These are phyloP conservation scores for Cutaneotrichosporon curvatum DNA, from an alignment of 1,284 basidiomycete genomes.

Conservation along the genomic window DNA sequence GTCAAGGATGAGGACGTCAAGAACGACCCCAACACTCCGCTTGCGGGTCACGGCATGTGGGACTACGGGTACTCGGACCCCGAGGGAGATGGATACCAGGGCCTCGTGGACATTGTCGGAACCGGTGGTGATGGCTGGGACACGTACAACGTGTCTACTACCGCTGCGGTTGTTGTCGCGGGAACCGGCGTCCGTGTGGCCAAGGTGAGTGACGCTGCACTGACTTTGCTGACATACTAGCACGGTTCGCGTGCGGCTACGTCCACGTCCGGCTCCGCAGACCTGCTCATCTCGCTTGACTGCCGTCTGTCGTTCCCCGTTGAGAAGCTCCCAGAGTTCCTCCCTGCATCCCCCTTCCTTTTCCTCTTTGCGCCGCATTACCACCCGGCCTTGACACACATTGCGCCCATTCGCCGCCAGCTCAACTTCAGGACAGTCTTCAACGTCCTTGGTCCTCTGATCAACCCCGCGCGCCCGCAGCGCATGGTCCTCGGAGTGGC, in stretches of 20 bases:
- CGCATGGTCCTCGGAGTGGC: conserved; percentile 90
- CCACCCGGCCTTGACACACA: conserved; percentile 75
- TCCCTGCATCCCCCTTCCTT: conserved; percentile 62
- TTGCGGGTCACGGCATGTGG: conserved; percentile 32
- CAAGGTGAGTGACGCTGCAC: conserved; percentile 61
- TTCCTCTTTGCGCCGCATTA: conserved; percentile 93
- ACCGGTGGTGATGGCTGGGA: conserved; percentile 96
- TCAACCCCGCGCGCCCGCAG: conserved; percentile 80
- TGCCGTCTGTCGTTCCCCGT: conserved; percentile 68
- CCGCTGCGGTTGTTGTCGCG: conserved; percentile 87
- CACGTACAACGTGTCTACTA: conserved; percentile 95
- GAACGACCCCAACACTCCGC: conserved; percentile 13
- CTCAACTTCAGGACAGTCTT: conserved; percentile 96
- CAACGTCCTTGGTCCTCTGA: conserved; percentile 89
- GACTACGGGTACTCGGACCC: conserved; percentile 43
- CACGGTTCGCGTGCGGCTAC: conserved; percentile 92
- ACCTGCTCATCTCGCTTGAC: conserved; percentile 77
- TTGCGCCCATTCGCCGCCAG: conserved; percentile 76
- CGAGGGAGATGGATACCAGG: conserved; percentile 41
- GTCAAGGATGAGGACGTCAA: conserved; percentile 51
- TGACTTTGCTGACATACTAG: conserved; percentile 46
- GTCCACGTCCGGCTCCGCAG: conserved; percentile 89
- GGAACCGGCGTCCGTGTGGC: conserved; percentile 88
- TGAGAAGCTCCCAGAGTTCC: conserved; percentile 54
- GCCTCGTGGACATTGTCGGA: conserved; percentile 56